Conservation (phyloP, 495 filamentous ascomycete genomes). For the Xylaria scruposa region DNA sequence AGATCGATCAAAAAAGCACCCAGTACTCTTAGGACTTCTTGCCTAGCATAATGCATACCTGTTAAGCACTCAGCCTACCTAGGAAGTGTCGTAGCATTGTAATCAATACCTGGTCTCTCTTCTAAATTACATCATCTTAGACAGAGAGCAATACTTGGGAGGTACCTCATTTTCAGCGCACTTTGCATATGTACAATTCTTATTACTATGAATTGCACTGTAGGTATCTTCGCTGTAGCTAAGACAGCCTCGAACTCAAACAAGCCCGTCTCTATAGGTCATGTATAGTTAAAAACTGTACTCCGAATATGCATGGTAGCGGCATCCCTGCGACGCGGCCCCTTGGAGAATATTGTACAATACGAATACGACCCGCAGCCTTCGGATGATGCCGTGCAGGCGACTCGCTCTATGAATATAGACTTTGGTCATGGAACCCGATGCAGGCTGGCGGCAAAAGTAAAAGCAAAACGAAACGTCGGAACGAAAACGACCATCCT, state of each 20-base stretch:
- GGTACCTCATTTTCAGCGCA: not conserved
- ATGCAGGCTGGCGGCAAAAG: not conserved
- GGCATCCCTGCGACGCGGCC: constrained; percentile 20
- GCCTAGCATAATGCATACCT: too few species aligned
- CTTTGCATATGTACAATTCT: constrained; percentile 16
- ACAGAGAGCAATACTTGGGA: not conserved
- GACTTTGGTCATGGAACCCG: not conserved
- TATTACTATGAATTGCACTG: constrained; percentile 22
- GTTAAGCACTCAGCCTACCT: too few species aligned
- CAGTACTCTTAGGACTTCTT: not conserved
- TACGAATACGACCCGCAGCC: constrained; percentile 1
- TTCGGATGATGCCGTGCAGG: not conserved
- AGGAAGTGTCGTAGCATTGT: not conserved
- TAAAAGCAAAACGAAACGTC: not conserved
- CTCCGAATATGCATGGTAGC: constrained; percentile 21
- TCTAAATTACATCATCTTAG: not conserved
- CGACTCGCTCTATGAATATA: not conserved
- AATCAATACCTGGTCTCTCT: not conserved
- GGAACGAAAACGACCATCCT: constrained; percentile 6
- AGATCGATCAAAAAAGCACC: not conserved
- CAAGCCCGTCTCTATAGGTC: not conserved
- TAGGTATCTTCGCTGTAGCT: constrained; percentile 6
- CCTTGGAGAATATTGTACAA: constrained; percentile 11
- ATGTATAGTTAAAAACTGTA: constrained; percentile 14
- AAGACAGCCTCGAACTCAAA: constrained; percentile 6